Evolutionary conservation across 2,329 filamentous ascomycete species (phyloP).

Genomic region (Rachicladosporium sp.): DNA sequence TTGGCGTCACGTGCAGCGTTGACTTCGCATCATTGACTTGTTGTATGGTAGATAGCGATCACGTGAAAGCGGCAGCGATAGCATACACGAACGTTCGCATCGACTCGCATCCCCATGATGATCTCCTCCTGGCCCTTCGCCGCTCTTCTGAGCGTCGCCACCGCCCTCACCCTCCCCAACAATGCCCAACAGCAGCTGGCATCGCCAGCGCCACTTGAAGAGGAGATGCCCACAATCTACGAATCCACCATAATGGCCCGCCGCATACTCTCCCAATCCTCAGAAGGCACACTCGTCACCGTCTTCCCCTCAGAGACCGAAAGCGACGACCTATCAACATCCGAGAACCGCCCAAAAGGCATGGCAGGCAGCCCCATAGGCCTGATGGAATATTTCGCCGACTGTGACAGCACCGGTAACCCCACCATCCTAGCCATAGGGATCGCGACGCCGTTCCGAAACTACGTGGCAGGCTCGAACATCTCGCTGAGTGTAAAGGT

Average conservation of each 20-base stretch:
- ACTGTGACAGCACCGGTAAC: conserved; percentile 59
- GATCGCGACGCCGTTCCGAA: conserved; percentile 80
- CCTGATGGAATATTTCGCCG: conserved; percentile 81
- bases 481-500: conserved; percentile 68
- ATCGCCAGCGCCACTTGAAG: conserved; percentile 3
- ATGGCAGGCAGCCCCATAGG: conserved; percentile 67
- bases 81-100: too few species aligned
- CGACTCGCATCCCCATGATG: too few species aligned
- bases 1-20: background rate
- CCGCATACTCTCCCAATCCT: conserved; percentile 71
- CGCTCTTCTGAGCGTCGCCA: conserved; percentile 3
- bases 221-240: conserved; percentile 60
- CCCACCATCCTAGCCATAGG: conserved; percentile 79
- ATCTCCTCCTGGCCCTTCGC: conserved; percentile 1
- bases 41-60: too few species aligned
- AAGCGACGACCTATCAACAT: conserved; percentile 9
- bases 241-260: conserved; percentile 82
- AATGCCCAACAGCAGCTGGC: conserved; percentile 14
- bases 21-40: background rate
- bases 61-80: too few species aligned
- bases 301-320: conserved; percentile 52
- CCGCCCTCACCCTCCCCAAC: conserved; percentile 10
- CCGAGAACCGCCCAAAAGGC: conserved; percentile 42
- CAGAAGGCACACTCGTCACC: conserved; percentile 69
- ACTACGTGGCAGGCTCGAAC: conserved; percentile 72